phyloP scores from a whole-genome alignment of 1,139 yeast species.

The Taiozyma sp. region DNA sequence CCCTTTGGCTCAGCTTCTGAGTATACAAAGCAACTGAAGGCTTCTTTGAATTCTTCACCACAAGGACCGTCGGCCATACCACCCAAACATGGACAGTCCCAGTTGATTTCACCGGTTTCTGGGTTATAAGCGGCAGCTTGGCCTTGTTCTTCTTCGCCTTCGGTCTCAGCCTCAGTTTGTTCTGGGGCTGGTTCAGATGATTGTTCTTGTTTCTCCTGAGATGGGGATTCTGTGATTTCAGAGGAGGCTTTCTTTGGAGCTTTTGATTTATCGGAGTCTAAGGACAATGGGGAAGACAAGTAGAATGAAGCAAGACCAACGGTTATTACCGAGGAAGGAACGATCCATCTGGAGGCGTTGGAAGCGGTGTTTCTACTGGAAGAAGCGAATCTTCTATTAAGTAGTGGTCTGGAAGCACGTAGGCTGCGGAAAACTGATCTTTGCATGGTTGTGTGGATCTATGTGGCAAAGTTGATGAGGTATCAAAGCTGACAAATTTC shows the following conservation, averaged over 20 bases:
- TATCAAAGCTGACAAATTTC: neutral
- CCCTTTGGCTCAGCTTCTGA: conserved; percentile 97
- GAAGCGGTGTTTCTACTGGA: neutral
- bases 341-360: conserved; percentile 7
- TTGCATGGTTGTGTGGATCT: neutral
- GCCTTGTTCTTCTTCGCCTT: conserved; percentile 11
- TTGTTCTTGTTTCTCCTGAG: conserved; percentile 6
- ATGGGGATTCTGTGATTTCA: neutral
- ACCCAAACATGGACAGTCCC: conserved; percentile 99
- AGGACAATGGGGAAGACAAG: conserved; percentile 16
- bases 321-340: conserved; percentile 13
- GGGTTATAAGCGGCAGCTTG: conserved; percentile 82
- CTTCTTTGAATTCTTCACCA: conserved; percentile 95
- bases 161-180: conserved; percentile 15
- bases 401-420: neutral
- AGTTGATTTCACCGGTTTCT: conserved; percentile 97
- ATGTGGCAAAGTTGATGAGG: neutral
- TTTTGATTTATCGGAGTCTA: conserved; percentile 13
- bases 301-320: conserved; percentile 14
- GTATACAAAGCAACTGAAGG: conserved; percentile 93
- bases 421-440: neutral
- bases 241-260: neutral
- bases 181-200: conserved; percentile 12
- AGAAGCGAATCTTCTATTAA: neutral
- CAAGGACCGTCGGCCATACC: conserved; percentile 99